Evolutionary conservation across 331 rosid genomes (phyloP).

Genomic region (Rhamnella rubrinervis): DNA sequence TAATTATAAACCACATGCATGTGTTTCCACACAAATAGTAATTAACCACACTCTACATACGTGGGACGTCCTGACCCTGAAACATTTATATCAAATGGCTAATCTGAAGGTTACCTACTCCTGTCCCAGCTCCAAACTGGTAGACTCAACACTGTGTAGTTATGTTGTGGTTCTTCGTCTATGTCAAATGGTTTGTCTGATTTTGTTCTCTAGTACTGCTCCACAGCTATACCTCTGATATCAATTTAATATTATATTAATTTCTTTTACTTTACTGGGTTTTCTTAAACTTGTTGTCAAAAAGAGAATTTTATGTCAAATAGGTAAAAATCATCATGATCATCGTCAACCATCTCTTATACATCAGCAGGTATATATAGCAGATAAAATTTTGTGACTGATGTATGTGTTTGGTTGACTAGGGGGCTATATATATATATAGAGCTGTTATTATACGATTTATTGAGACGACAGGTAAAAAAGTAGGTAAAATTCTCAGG

Average conservation of each 20-base stretch:
- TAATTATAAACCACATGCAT: no score
- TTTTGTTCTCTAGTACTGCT: no score
- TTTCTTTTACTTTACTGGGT: neutral
- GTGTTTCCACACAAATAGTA: constrained; percentile 10
- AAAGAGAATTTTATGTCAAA: neutral
- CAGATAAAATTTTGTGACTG: constrained; percentile 25
- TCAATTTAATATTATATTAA: no score
- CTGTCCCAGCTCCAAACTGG: constrained; percentile 15
- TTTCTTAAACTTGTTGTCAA: neutral
- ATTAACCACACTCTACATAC: neutral
- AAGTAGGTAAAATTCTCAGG: constrained; percentile 30
- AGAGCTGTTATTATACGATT: neutral
- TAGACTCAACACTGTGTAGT: neutral
- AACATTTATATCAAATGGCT: constrained; percentile 24
- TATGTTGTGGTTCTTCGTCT: no score
- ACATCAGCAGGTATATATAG: constrained; percentile 16
- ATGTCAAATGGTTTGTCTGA: no score
- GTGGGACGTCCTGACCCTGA: constrained; percentile 23
- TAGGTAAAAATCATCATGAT: neutral
- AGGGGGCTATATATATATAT: no score
- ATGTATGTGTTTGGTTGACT: constrained; percentile 25
- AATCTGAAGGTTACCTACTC: constrained; percentile 38
- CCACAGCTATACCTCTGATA: no score
- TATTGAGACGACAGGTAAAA: constrained; percentile 27
- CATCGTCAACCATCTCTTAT: constrained; percentile 7